A percentile compares a stretch with the other conserved stretches of the same genome.
Conservation (phyloP, 2,329 filamentous ascomycete genomes). For the Calycina marina region DNA sequence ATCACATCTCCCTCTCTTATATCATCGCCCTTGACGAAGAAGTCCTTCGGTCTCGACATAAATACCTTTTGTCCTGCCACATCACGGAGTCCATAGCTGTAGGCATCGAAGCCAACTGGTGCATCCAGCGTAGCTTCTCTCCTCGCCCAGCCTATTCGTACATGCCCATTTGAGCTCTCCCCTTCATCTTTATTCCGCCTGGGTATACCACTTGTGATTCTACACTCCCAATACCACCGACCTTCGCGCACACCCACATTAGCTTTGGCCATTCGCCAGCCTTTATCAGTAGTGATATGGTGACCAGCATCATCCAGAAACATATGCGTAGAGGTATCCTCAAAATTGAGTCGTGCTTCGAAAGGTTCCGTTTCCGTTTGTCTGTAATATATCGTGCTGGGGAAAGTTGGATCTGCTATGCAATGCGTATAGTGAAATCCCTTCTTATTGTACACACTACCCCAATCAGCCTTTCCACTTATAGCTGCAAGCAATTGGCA, state of each 20-base stretch:
- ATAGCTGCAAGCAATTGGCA: background rate
- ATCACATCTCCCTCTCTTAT: slow-evolving; percentile 87
- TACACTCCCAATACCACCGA: slow-evolving; percentile 88
- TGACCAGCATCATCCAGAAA: slow-evolving; percentile 64
- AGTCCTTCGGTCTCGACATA: slow-evolving; percentile 84
- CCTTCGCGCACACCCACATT: slow-evolving; percentile 87
- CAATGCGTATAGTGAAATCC: slow-evolving; percentile 82
- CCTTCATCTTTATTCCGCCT: slow-evolving; percentile 17
- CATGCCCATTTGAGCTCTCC: slow-evolving; percentile 31
- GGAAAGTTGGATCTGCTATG: slow-evolving; percentile 77
- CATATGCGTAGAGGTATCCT: slow-evolving; percentile 77
- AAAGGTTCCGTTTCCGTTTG: slow-evolving; percentile 78
- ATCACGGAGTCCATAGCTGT: slow-evolving; percentile 88
- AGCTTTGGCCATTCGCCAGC: slow-evolving; percentile 78
- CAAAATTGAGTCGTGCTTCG: slow-evolving; percentile 75
- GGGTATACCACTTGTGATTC: slow-evolving; percentile 64
- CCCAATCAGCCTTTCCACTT: slow-evolving; percentile 2
- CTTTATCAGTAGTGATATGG: slow-evolving; percentile 78
- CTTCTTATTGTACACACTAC: slow-evolving; percentile 48
- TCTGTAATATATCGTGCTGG: slow-evolving; percentile 77
- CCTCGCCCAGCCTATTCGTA: slow-evolving; percentile 77
- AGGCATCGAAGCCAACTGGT: slow-evolving; percentile 76
- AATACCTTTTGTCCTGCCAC: slow-evolving; percentile 82
- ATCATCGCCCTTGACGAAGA: slow-evolving; percentile 65
- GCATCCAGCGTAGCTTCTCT: slow-evolving; percentile 71